A percentile compares a stretch with the other conserved stretches of the same genome.
Evolutionary conservation across 106 monocot species (phyloP).

Genomic region (Hemerocallis citrina): DNA sequence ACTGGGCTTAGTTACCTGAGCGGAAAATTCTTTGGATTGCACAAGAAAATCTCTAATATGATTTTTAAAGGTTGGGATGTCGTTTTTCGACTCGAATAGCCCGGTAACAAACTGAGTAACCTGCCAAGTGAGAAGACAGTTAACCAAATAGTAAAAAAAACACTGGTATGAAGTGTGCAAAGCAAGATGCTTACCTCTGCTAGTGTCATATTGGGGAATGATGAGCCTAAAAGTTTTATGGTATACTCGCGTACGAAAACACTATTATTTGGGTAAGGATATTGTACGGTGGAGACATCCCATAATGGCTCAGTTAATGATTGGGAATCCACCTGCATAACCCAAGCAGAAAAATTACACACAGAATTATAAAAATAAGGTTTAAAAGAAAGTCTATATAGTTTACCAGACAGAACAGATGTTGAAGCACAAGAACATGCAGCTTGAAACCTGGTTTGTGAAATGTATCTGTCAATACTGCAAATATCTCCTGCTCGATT

Average conservation of each 20-base stretch:
- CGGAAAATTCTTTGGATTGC: slow-evolving; percentile 91
- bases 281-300: slow-evolving; percentile 57
- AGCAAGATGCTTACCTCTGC: slow-evolving; percentile 40
- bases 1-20: slow-evolving; percentile 84
- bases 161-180: not conserved
- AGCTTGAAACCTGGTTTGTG: slow-evolving; percentile 95
- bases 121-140: slow-evolving; percentile 20
- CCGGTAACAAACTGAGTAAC: slow-evolving; percentile 83
- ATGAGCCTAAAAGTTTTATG: slow-evolving; percentile 76
- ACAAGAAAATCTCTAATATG: slow-evolving; percentile 87
- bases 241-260: slow-evolving; percentile 85
- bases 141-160: not conserved
- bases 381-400: not conserved
- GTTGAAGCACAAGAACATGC: slow-evolving; percentile 82
- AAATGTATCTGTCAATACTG: slow-evolving; percentile 89
- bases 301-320: slow-evolving; percentile 79
- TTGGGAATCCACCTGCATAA: slow-evolving; percentile 56
- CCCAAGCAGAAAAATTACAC: not conserved
- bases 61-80: slow-evolving; percentile 67
- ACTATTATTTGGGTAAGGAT: slow-evolving; percentile 59
- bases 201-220: slow-evolving; percentile 86
- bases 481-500: slow-evolving; percentile 95
- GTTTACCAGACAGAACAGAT: slow-evolving; percentile 79
- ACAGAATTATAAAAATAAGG: not conserved
- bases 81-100: slow-evolving; percentile 64